Evolutionary conservation across 164 flowering plant genomes (phyloP).

Genomic region (Chimonanthus salicifolius): DNA sequence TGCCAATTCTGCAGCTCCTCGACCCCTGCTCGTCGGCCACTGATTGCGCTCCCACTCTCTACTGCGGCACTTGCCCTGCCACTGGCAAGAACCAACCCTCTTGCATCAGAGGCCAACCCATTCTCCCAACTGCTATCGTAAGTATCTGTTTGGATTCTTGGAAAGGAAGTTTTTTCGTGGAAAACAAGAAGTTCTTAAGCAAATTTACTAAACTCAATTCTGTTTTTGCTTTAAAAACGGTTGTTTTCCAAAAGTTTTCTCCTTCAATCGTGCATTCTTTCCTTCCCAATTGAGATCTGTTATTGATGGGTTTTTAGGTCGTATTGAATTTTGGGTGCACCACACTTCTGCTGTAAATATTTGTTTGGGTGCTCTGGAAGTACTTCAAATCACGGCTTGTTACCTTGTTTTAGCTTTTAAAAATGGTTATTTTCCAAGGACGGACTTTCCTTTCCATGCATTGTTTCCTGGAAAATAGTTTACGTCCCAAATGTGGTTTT

Average conservation of each 20-base stretch:
- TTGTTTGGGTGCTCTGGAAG: too few species aligned
- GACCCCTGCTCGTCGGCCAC: slow-evolving; percentile 54
- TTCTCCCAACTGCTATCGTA: slow-evolving; percentile 63
- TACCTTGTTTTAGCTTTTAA: not conserved
- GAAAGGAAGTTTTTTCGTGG: not conserved
- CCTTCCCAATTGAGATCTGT: too few species aligned
- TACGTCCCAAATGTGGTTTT: not conserved
- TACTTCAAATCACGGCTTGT: too few species aligned
- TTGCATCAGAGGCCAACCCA: slow-evolving; percentile 80
- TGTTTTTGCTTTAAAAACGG: not conserved
- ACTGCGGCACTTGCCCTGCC: slow-evolving; percentile 83
- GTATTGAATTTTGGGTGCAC: too few species aligned
- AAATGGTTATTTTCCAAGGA: not conserved
- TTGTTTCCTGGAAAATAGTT: not conserved
- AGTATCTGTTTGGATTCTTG: slow-evolving; percentile 8
- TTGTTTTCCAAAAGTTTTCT: too few species aligned
- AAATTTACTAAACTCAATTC: not conserved
- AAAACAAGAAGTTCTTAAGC: too few species aligned
- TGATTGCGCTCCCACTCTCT: slow-evolving; percentile 71
- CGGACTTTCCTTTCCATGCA: not conserved
- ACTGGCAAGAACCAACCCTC: slow-evolving; percentile 48
- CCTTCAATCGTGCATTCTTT: not conserved
- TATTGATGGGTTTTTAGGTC: too few species aligned
- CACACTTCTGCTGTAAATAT: too few species aligned
- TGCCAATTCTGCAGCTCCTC: slow-evolving; percentile 39